Conservation (phyloP, 2,329 filamentous ascomycete species). For the Epichloe glyceriae region DNA sequence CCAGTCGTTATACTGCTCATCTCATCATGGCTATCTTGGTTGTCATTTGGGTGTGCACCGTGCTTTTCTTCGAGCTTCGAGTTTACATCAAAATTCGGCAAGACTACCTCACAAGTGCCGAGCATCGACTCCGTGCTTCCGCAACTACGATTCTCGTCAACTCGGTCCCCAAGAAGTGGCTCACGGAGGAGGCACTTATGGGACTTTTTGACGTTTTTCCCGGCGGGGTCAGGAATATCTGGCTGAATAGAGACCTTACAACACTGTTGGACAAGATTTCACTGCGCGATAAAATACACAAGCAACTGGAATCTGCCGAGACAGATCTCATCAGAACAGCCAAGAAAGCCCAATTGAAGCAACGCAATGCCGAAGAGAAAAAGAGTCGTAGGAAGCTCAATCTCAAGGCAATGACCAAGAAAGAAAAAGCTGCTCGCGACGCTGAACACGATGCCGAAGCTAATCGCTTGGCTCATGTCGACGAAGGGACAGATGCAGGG, state of each 20-base stretch:
- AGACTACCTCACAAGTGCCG: slow-evolving; percentile 85
- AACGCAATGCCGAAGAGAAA: slow-evolving; percentile 51
- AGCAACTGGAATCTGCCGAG: slow-evolving; percentile 65
- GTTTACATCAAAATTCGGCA: slow-evolving; percentile 90
- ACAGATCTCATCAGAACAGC: slow-evolving; percentile 71
- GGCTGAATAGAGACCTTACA: slow-evolving; percentile 86
- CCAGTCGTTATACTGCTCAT: slow-evolving; percentile 70
- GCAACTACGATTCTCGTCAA: slow-evolving; percentile 92
- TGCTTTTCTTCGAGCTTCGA: slow-evolving; percentile 75
- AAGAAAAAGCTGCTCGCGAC: slow-evolving; percentile 33
- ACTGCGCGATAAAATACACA: slow-evolving; percentile 56
- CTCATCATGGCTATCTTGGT: slow-evolving; percentile 65
- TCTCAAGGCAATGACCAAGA: slow-evolving; percentile 35
- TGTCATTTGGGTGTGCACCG: slow-evolving; percentile 71
- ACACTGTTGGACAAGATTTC: slow-evolving; percentile 74
- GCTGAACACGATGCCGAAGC: slow-evolving; percentile 38
- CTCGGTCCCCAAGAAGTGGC: slow-evolving; percentile 83
- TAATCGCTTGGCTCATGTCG: slow-evolving; percentile 34
- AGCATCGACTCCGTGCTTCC: slow-evolving; percentile 84
- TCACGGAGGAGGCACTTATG: slow-evolving; percentile 66
- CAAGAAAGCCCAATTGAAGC: slow-evolving; percentile 66
- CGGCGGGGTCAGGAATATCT: slow-evolving; percentile 87
- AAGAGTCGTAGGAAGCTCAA: slow-evolving; percentile 41
- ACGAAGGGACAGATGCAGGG: slow-evolving; percentile 36
- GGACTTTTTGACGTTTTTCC: slow-evolving; percentile 92